Conservation (phyloP, 169 alveolate species). For the Eimeria praecox region DNA sequence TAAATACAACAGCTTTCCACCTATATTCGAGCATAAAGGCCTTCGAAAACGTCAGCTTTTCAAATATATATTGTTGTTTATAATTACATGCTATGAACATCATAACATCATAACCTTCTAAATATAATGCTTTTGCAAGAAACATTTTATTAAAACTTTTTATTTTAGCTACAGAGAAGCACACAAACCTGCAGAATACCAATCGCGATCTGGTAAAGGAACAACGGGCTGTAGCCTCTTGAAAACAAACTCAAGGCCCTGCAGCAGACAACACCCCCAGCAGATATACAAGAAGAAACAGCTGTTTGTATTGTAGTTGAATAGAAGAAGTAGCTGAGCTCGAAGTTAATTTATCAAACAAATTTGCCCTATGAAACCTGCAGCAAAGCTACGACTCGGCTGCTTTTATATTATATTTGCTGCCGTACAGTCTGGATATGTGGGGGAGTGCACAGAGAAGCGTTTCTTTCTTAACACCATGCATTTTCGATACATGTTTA, state of each 20-base stretch:
- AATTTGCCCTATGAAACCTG: too few relatives aligned
- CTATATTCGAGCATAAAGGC: background rate
- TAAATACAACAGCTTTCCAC: background rate
- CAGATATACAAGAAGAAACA: too few relatives aligned
- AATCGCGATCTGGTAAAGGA: constrained; percentile 68
- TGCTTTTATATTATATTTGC: background rate
- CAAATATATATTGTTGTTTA: too few relatives aligned
- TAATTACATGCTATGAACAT: too few relatives aligned
- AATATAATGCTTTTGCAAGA: background rate
- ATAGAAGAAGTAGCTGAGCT: too few relatives aligned
- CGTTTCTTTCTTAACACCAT: too few relatives aligned
- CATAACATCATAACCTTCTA: background rate
- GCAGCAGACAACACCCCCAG: background rate
- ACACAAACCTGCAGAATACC: constrained; percentile 76
- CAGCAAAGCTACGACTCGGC: background rate
- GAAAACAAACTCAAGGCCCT: constrained; percentile 74
- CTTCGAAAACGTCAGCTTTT: too few relatives aligned
- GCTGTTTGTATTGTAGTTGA: too few relatives aligned
- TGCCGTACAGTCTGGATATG: too few relatives aligned
- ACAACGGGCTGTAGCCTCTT: constrained; percentile 75
- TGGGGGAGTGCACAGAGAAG: too few relatives aligned
- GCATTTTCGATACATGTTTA: too few relatives aligned
- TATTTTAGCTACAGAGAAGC: background rate
- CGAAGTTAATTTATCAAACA: too few relatives aligned
- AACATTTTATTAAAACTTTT: background rate